These are phyloP conservation scores for Aureobasidium leucospermi DNA, from an alignment of 2,329 filamentous ascomycete genomes.

Conservation along the genomic window DNA sequence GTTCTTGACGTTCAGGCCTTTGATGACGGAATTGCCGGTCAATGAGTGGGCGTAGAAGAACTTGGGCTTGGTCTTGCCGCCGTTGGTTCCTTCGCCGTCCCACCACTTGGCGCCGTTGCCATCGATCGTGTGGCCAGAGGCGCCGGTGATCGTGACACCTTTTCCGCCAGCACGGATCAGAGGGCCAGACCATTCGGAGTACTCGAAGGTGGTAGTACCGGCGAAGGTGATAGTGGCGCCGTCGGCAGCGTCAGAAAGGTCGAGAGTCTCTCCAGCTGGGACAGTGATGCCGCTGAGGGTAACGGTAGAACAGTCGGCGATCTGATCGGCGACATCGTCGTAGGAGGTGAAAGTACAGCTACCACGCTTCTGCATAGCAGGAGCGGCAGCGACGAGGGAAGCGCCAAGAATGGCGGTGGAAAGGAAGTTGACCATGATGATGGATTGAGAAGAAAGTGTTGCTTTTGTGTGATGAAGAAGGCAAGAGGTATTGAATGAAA, in stretches of 20 bases:
- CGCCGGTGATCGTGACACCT: conserved; percentile 47
- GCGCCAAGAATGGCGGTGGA: conserved; percentile 5
- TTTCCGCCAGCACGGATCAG: conserved; percentile 55
- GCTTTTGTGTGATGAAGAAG: neutral
- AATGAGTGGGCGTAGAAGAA: conserved; percentile 53
- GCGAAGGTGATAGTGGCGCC: conserved; percentile 49
- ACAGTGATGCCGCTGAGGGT: conserved; percentile 31
- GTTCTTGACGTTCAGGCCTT: conserved; percentile 45
- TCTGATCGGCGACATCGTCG: conserved; percentile 9
- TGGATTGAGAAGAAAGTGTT: neutral
- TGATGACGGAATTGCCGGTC: conserved; percentile 41
- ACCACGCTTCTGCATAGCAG: neutral
- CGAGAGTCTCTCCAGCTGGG: conserved; percentile 32
- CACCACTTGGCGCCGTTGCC: conserved; percentile 53
- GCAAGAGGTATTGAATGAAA: neutral
- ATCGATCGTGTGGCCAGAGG: conserved; percentile 47
- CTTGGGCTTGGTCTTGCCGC: conserved; percentile 57
- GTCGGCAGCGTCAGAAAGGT: conserved; percentile 28
- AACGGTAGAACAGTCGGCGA: conserved; percentile 29
- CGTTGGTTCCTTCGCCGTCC: conserved; percentile 54
- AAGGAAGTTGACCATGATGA: conserved; percentile 9
- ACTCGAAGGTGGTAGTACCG: conserved; percentile 60
- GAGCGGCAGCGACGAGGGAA: conserved; percentile 14
- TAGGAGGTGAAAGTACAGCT: conserved; percentile 18
- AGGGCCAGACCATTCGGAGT: conserved; percentile 58